Evolutionary conservation across 768 basidiomycete species (phyloP).

Genomic region (Russula griseocarnosa): DNA sequence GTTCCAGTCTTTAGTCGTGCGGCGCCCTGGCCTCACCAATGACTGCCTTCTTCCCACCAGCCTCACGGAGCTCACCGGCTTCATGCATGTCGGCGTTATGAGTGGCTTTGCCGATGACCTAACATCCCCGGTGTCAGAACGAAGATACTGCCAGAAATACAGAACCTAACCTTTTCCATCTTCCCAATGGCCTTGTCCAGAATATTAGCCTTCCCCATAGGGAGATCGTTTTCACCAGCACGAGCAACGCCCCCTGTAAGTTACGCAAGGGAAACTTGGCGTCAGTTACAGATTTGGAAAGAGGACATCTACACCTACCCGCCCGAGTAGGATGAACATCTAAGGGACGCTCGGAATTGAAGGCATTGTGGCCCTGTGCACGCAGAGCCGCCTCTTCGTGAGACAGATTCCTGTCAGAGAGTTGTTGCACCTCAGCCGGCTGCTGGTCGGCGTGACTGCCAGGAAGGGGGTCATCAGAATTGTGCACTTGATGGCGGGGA

Average conservation of each 20-base stretch:
- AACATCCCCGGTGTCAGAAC: neutral
- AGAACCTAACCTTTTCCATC: constrained; percentile 46
- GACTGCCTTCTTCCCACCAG: constrained; percentile 48
- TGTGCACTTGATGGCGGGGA: constrained; percentile 46
- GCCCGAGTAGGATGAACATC: constrained; percentile 35
- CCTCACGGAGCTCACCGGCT: constrained; percentile 53
- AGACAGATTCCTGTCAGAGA: neutral
- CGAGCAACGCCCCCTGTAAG: constrained; percentile 37
- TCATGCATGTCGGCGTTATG: constrained; percentile 50
- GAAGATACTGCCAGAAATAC: neutral
- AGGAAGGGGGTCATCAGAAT: constrained; percentile 45
- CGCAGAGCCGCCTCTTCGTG: neutral
- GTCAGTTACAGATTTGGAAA: neutral
- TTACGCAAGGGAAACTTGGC: constrained; percentile 5
- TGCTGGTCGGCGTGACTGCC: constrained; percentile 35
- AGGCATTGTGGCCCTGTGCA: constrained; percentile 31
- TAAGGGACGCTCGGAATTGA: constrained; percentile 35
- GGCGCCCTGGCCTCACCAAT: constrained; percentile 40
- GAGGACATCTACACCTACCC: constrained; percentile 34
- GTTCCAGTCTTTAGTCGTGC: constrained; percentile 36
- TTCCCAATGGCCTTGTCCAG: constrained; percentile 58
- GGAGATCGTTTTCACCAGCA: constrained; percentile 35
- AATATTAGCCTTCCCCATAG: constrained; percentile 41
- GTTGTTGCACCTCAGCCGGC: neutral
- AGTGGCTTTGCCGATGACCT: constrained; percentile 50